These are phyloP conservation scores for Chloromonas sp. DNA, from an alignment of 163 green algal species.

Conservation along the genomic window DNA sequence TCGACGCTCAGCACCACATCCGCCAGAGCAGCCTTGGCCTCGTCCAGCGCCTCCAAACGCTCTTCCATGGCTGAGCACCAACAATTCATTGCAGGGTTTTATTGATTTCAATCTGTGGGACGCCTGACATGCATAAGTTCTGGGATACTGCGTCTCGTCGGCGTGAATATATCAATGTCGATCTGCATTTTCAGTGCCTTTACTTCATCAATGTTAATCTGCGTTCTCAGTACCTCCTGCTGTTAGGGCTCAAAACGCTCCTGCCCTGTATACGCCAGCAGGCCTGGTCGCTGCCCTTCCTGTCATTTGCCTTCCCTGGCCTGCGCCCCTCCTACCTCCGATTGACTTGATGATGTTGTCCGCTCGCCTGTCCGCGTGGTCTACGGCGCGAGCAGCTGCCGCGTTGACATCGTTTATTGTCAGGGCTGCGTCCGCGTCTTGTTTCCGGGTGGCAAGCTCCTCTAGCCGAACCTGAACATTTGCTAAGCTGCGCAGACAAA, in stretches of 20 bases:
- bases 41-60: slow-evolving; percentile 28
- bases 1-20: slow-evolving; percentile 33
- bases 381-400: slow-evolving; percentile 22
- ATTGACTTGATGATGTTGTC: slow-evolving; percentile 33
- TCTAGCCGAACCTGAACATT: slow-evolving; percentile 13
- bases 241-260: no score
- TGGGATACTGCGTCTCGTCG: no score
- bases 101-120: no score
- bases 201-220: not conserved
- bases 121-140: no score
- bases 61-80: slow-evolving; percentile 22
- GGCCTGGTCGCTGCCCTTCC: no score
- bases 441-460: slow-evolving; percentile 21
- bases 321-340: slow-evolving; percentile 4
- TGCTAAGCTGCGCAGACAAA: slow-evolving; percentile 6
- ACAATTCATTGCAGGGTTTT: no score
- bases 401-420: slow-evolving; percentile 30
- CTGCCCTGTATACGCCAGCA: no score
- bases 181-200: no score
- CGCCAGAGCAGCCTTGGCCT: slow-evolving; percentile 27
- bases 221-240: no score
- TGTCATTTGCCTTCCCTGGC: no score
- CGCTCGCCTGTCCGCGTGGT: slow-evolving; percentile 29
- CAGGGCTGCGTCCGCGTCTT: slow-evolving; percentile 20
- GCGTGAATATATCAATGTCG: no score